Base-by-base conservation (phyloP, 306 rosid genomes). In the Cicer yamashitae region DNA sequence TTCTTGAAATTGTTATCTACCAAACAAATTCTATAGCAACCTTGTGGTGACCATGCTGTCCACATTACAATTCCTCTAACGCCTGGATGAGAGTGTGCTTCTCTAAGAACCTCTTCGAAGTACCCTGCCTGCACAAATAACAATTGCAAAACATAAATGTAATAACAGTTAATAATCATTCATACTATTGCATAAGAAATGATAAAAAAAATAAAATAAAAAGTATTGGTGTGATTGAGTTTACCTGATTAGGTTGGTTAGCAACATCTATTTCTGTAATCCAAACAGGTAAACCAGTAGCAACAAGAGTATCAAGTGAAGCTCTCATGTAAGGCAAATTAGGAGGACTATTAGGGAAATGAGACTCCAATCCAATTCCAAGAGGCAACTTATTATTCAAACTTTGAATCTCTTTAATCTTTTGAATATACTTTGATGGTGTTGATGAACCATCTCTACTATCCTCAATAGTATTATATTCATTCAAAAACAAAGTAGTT, bases 301-400 rank as follows among this genome's bases (percentile, higher is more conserved):
- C 83, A 9, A 83, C 96, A 73, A 91, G 97, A 5, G 41, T 69
- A 73, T 93, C 98, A 56, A 93, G 60, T 7, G 93, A 59, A 45
- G 97, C 65, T 79, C 97, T 91, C 17, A 91, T 74, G 54, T 88
- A 91, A 67, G 92, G 76, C 64, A 89, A 25, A 38, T 91, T 80
- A 7, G 90, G 88, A 82, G 80, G 22, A 59, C 0, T 3, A 50
- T 6, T 10, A 57, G 57, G 25, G 39, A 91, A 93, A 87, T 93
- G 97, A 1, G 89, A 45, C 82, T 93, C 92, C 1, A 93, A 66
- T 4, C 96, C 94, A 67, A 93, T 93, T 12, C 86, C 96, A 53
- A 87, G n/a, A 1, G 53, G 64, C 11, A 71, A 54, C 4, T 76
- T 14, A 0, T 1, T 0, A 30, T 88, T 76, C 34, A 85, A 91